Base-by-base conservation (phyloP, 1,284 basidiomycete species). In the Microbotryum saponariae region DNA sequence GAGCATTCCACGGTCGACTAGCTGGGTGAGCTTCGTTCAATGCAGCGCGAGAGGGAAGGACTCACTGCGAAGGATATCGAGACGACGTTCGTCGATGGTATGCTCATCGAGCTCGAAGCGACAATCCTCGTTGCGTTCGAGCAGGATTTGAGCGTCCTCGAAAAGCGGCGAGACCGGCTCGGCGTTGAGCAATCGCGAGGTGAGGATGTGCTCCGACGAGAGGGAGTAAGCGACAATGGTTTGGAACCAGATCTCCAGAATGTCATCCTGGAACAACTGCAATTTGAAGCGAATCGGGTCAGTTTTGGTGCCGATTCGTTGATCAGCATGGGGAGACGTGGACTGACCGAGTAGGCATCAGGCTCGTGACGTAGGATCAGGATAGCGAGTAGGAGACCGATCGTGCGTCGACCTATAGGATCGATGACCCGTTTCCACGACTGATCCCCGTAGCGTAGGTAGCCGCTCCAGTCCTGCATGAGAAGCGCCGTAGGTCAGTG, bases 301-400 rank as follows among this genome's bases (percentile, higher is more conserved):
- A 42, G 37, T 42, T 18, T 42, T 12, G 37, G 37, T 12, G 12
- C 14, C 12, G 5, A 10, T 42, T 42, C 37, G 16, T 12, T 42
- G 37, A 42, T 42, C 37, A 42, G 14, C 37, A 6, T 50, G 23
- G 51, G 50, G 3, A 61, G 56, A 47, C 10, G 9, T 10, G 56
- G 31, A 76, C 82, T 70, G 63, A 87, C 87, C 57, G 68, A 59
- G 72, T 88, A 89, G 29, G 83, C 79, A 55, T 76, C 77, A 0
- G 85, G 83, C 69, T 91, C 85, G 12, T 85, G 76, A 51, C 78
- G 75, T 44, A 89, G 79, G 2, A 91, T 76, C 57, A 80, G 83
- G 52, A 82, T 79, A 78, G 85, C 83, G 72, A 91, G 84, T 18
- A 83, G 80, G 51, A 91, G 73, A 16, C 85, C 84, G 29, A 90